A percentile compares a stretch with the other conserved stretches of the same genome.
These are phyloP conservation scores for Eucalyptus sp. DNA, from an alignment of 345 rosid species.

Conservation along the genomic window DNA sequence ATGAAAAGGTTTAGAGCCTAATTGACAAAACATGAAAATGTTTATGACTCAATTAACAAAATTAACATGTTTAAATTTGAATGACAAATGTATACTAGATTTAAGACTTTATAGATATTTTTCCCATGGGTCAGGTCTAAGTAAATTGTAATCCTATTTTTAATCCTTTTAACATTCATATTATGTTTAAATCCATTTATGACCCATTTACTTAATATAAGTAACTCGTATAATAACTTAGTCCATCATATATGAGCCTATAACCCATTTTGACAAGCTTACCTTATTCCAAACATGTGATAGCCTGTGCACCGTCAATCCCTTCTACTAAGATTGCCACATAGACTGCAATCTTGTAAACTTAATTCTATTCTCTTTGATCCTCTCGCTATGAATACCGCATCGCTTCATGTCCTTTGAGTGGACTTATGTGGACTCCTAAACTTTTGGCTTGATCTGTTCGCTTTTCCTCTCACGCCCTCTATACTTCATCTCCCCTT, in stretches of 20 bases:
- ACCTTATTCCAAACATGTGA: neutral
- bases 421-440: neutral
- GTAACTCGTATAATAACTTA: too few species aligned
- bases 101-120: too few species aligned
- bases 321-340: neutral
- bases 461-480: neutral
- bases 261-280: too few species aligned
- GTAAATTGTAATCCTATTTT: too few species aligned
- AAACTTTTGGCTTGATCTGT: neutral
- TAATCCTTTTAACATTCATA: too few species aligned
- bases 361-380: too few species aligned
- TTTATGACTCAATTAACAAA: too few species aligned
- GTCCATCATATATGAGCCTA: too few species aligned
- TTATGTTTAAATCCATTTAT: too few species aligned
- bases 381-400: neutral
- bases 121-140: rapidly evolving
- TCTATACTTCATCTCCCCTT: neutral
- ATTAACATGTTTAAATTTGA: too few species aligned
- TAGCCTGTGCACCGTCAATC: neutral
- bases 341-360: neutral
- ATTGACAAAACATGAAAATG: rapidly evolving
- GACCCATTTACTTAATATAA: too few species aligned
- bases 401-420: rapidly evolving
- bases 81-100: too few species aligned
- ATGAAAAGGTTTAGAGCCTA: rapidly evolving